Percentiles rank a stretch among this genome's conserved stretches.
These are phyloP conservation scores for Testicularia cyperi DNA, from an alignment of 1,284 basidiomycete genomes.

Conservation along the genomic window DNA sequence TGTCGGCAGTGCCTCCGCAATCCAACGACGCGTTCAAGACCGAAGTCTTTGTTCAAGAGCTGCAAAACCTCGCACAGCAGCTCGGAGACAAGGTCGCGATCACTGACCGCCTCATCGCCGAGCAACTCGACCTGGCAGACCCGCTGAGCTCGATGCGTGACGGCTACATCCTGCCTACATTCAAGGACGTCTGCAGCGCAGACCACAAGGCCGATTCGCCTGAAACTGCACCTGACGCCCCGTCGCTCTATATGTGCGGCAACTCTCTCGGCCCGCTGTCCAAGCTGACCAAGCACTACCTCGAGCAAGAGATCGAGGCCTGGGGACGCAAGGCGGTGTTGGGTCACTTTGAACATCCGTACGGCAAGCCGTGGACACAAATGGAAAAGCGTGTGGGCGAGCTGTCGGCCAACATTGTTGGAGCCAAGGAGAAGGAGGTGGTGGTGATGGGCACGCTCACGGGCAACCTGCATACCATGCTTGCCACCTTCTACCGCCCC, in stretches of 20 bases:
- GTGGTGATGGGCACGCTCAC: constrained; percentile 93
- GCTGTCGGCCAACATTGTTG: constrained; percentile 79
- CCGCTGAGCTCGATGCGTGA: constrained; percentile 32
- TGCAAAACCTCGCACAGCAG: constrained; percentile 28
- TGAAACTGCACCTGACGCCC: constrained; percentile 22
- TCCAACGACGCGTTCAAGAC: constrained; percentile 25
- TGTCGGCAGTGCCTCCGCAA: constrained; percentile 1
- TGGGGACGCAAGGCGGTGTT: constrained; percentile 80
- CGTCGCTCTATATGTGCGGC: constrained; percentile 83
- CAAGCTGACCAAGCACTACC: constrained; percentile 71
- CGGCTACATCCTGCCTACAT: constrained; percentile 38
- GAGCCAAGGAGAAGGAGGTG: constrained; percentile 83
- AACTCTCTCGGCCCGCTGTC: constrained; percentile 88
- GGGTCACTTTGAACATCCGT: constrained; percentile 87
- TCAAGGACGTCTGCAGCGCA: constrained; percentile 34
- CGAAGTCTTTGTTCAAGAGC: constrained; percentile 18
- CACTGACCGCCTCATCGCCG: constrained; percentile 34
- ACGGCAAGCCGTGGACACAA: constrained; percentile 78
- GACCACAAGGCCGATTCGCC: constrained; percentile 10
- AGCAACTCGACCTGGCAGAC: constrained; percentile 31
- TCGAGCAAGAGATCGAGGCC: constrained; percentile 82
- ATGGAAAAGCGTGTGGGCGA: constrained; percentile 75
- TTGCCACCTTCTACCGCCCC: constrained; percentile 91
- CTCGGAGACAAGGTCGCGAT: constrained; percentile 16
- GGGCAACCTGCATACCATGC: constrained; percentile 88